phyloP scores from a whole-genome alignment of 208 protist species.

The Porcisia deanei region DNA sequence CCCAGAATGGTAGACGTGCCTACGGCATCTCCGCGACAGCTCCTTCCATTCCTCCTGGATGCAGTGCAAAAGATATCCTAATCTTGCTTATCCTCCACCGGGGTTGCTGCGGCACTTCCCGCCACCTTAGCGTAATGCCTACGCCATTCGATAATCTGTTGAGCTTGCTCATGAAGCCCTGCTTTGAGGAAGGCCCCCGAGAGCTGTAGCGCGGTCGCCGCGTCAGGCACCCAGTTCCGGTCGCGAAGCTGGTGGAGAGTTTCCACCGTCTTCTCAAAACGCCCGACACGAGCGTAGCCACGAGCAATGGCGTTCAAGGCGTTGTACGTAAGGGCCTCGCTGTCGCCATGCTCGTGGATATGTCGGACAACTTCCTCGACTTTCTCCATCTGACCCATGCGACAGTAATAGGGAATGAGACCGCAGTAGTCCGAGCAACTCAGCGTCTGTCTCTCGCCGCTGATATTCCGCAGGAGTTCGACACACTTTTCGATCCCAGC shows the following conservation, averaged over 20 bases:
- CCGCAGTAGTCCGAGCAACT: slow-evolving; percentile 40
- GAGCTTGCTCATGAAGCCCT: slow-evolving; percentile 85
- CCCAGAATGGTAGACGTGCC: neutral
- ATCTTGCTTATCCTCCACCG: neutral
- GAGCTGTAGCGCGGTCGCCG: slow-evolving; percentile 73
- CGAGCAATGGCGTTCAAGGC: slow-evolving; percentile 82
- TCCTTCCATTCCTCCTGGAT: neutral
- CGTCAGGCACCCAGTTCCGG: slow-evolving; percentile 79
- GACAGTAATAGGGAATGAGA: slow-evolving; percentile 86
- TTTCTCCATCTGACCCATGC: slow-evolving; percentile 72
- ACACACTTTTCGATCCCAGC: slow-evolving; percentile 63
- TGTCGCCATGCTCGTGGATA: slow-evolving; percentile 14
- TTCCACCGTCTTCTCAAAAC: slow-evolving; percentile 89
- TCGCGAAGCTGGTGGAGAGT: slow-evolving; percentile 78
- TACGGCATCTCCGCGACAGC: neutral
- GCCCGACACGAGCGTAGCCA: slow-evolving; percentile 68
- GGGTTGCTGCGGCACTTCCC: neutral
- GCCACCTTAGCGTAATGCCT: slow-evolving; percentile 76
- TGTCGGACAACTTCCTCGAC: slow-evolving; percentile 64
- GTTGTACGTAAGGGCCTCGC: slow-evolving; percentile 55
- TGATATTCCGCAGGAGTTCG: slow-evolving; percentile 32
- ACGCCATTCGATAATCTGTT: slow-evolving; percentile 87
- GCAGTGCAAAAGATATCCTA: neutral
- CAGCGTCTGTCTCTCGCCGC: slow-evolving; percentile 11
- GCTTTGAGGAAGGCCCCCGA: slow-evolving; percentile 84